Percentiles rank a stretch among this genome's conserved stretches.
Conservation (phyloP, 75 land plant species). For the Sequoiadendron giganteum region DNA sequence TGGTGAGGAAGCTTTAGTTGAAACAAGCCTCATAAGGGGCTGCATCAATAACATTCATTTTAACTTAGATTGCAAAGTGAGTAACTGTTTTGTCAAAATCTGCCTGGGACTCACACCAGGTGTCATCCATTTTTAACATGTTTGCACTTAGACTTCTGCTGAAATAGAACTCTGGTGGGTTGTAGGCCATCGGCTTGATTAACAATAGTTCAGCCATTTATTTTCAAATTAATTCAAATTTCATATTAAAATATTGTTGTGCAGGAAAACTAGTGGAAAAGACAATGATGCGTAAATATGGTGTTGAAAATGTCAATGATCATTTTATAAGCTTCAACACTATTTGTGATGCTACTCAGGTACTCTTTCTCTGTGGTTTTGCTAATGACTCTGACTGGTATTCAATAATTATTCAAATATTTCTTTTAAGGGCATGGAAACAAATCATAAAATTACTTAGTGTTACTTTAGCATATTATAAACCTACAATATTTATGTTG, state of each 20-base stretch:
- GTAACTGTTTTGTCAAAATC: not conserved
- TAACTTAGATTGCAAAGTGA: not conserved
- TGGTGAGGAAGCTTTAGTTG: not conserved
- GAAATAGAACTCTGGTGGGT: not conserved
- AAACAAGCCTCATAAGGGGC: not conserved
- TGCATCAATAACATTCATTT: not conserved
- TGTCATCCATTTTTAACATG: not conserved
- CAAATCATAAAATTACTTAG: not conserved
- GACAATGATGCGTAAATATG: constrained; percentile 89
- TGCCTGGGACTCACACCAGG: not conserved
- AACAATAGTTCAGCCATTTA: not conserved
- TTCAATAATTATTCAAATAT: not conserved
- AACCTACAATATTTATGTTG: constrained; percentile 7
- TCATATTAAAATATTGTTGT: constrained; percentile 5
- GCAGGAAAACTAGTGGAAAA: constrained; percentile 87
- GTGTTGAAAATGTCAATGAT: constrained; percentile 75
- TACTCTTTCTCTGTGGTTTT: constrained; percentile 15
- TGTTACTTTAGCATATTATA: not conserved
- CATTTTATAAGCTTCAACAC: constrained; percentile 96
- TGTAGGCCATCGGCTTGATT: not conserved
- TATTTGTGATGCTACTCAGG: constrained; percentile 99
- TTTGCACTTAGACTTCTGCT: not conserved
- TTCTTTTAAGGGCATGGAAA: not conserved
- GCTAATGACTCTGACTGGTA: not conserved
- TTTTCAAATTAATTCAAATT: not conserved